Base-by-base conservation (phyloP, 2,329 filamentous ascomycete species). In the Aureobasidium subglaciale region DNA sequence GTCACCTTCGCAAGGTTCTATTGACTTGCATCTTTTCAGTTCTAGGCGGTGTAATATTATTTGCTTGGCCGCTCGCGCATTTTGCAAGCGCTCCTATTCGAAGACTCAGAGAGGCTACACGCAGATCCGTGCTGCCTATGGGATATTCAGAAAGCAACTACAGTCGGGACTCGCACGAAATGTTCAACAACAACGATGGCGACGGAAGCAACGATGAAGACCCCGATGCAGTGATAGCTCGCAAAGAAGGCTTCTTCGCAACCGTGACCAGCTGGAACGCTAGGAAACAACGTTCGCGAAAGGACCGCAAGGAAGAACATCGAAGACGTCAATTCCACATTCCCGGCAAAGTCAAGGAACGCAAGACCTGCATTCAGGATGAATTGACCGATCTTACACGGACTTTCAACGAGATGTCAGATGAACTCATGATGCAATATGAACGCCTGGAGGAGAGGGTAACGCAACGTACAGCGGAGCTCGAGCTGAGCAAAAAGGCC, bases 391-490 rank as follows among this genome's bases (percentile, higher is more conserved):
- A 95, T 66, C 77, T 95, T 13, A 93, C 88, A 0, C 76, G 75
- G 35, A 95, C 88, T 0, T 96, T 95, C 74, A 96, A 96, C 66
- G 87, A 91, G 64, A 96, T 96, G 91, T 88, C 87, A 1, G 89
- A 95, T 59, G 90, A 96, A 71, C 74, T 96, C 41, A 80, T 88
- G 64, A 87, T 89, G 71, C 90, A 96, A 65, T 96, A 96, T 65
- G 83, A 85, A 27, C 84, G 83, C 10, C 75, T 96, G 1, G 91
- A 96, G 68, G 85, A 92, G 56, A 86, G 92, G 63, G 91, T 96
- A 1, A 82, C 82, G 6, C 84, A 91, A 67, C 80, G 91, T 55
- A 96, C 91, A 0, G 82, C 82, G 32, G 88, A 96, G 69, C 76
- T 96, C 0, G 90, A 95, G 65, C 82, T 89, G 59, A 95, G 87